Evolutionary conservation across 768 basidiomycete species (phyloP).

Genomic region (Suillus fuscotomentosus): DNA sequence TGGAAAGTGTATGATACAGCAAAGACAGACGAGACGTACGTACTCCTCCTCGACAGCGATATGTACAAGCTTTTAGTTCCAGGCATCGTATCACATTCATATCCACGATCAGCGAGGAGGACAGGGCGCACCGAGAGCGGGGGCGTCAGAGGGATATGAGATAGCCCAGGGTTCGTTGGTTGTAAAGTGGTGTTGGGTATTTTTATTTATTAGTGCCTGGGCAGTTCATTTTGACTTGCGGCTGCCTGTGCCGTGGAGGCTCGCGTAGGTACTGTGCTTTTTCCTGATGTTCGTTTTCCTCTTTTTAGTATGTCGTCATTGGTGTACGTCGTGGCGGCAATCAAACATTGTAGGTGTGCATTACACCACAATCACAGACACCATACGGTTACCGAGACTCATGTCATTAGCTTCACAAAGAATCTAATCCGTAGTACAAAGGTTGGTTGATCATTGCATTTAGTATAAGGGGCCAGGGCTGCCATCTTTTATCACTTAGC

Average conservation of each 20-base stretch:
- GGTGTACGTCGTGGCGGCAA: too few species aligned
- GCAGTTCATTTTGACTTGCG: constrained; percentile 12
- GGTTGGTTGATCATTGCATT: not conserved
- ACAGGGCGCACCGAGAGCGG: constrained; percentile 78
- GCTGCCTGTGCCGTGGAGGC: constrained; percentile 15
- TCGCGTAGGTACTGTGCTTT: not conserved
- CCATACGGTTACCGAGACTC: not conserved
- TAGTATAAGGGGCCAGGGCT: not conserved
- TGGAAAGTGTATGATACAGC: too few species aligned
- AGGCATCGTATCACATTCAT: too few species aligned
- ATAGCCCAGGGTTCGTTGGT: constrained; percentile 11
- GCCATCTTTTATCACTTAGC: not conserved
- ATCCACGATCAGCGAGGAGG: too few species aligned
- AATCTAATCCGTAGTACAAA: not conserved
- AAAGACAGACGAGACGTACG: too few species aligned
- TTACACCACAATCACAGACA: too few species aligned
- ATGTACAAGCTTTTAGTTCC: too few species aligned
- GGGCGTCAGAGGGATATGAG: constrained; percentile 56
- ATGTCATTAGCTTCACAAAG: not conserved
- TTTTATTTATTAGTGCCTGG: not conserved
- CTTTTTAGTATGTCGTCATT: too few species aligned
- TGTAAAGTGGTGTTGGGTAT: constrained; percentile 14
- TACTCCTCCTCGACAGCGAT: too few species aligned
- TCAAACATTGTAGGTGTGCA: too few species aligned
- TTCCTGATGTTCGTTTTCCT: too few species aligned